phyloP scores from a whole-genome alignment of 1,139 yeast species.

The Zygoascus meyerae region DNA sequence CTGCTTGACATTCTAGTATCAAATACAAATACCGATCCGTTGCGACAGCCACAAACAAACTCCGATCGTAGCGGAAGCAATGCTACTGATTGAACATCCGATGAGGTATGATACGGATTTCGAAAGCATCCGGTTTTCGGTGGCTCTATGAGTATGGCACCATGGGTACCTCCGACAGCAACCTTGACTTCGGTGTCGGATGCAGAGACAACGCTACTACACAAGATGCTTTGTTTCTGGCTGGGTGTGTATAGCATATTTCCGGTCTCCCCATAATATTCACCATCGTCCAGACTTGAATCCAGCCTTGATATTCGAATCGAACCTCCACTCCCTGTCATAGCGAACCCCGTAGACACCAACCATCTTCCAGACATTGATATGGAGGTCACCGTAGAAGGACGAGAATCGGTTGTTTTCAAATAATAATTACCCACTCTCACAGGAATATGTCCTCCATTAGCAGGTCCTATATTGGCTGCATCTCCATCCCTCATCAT shows the following conservation, averaged over 20 bases:
- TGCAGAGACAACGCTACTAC: constrained; percentile 1
- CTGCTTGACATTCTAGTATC: constrained; percentile 10
- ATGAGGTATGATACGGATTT: constrained; percentile 10
- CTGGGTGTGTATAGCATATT: constrained; percentile 6
- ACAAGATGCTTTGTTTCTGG: constrained; percentile 7
- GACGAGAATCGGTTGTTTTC: constrained; percentile 7
- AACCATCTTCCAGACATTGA: constrained; percentile 11
- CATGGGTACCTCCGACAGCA: constrained; percentile 9
- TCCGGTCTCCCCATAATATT: constrained; percentile 6
- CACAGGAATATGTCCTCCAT: constrained; percentile 7
- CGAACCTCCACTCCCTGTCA: constrained; percentile 7
- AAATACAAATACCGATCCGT: constrained; percentile 14
- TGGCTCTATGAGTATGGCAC: constrained; percentile 10
- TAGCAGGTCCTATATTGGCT: constrained; percentile 6
- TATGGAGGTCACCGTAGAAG: constrained; percentile 14
- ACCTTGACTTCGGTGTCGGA: constrained; percentile 8
- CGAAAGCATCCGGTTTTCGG: constrained; percentile 9
- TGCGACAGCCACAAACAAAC: constrained; percentile 12
- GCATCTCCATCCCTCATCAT: constrained; percentile 1
- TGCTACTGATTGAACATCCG: constrained; percentile 15
- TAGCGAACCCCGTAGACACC: constrained; percentile 13
- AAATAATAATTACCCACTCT: constrained; percentile 1
- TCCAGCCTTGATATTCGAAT: constrained; percentile 7
- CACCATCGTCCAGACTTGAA: constrained; percentile 3
- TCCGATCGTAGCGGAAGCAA: constrained; percentile 7